phyloP scores from a whole-genome alignment of 2,329 filamentous ascomycete genomes.

The Penicillium sumatraense region DNA sequence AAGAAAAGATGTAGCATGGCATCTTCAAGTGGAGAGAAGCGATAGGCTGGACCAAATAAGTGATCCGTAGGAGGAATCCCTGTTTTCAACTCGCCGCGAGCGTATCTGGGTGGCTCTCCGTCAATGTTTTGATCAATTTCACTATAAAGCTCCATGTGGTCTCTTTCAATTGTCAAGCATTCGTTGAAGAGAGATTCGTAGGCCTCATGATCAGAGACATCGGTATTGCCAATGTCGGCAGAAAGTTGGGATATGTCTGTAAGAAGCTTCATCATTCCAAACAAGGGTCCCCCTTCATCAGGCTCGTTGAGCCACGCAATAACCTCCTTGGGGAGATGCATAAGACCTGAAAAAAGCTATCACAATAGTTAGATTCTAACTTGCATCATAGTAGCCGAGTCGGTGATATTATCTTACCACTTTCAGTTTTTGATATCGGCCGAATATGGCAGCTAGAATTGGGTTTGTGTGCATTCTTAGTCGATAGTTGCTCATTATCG shows the following conservation, averaged over 20 bases:
- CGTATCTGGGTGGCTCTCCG: conserved; percentile 1
- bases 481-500: conserved; percentile 8
- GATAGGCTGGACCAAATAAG: conserved; percentile 8
- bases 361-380: neutral
- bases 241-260: neutral
- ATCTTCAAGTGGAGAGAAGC: conserved; percentile 1
- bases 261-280: conserved; percentile 2
- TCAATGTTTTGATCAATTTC: neutral
- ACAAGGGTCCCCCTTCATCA: neutral
- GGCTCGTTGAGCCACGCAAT: neutral
- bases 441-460: conserved; percentile 8
- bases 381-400: neutral
- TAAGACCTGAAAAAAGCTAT: neutral
- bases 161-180: neutral
- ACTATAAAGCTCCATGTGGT: neutral
- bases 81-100: conserved; percentile 2
- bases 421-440: conserved; percentile 2
- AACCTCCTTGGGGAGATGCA: neutral
- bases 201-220: neutral
- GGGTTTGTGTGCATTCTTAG: neutral
- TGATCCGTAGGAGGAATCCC: neutral
- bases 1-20: conserved; percentile 4
- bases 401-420: conserved; percentile 1
- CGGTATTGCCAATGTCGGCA: neutral
- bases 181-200: neutral